These are phyloP conservation scores for Ceratobasidium sp. DNA, from an alignment of 1,284 basidiomycete genomes.

Conservation along the genomic window DNA sequence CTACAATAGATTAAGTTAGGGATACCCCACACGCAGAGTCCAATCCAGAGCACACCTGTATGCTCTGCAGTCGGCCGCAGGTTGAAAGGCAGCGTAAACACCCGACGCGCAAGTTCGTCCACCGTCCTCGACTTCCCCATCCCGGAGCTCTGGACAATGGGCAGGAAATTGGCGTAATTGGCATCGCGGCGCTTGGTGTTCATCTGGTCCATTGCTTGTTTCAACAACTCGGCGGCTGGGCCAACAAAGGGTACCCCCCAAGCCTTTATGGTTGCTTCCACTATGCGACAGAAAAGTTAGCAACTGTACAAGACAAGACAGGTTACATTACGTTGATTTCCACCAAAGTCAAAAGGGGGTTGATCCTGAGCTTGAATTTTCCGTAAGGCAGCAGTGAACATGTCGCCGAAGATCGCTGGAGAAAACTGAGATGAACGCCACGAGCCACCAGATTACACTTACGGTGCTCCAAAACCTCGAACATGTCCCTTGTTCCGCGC, in stretches of 20 bases:
- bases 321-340: neutral
- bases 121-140: constrained; percentile 9
- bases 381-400: neutral
- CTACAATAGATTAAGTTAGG: neutral
- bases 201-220: neutral
- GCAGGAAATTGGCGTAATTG: constrained; percentile 6
- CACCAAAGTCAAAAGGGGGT: neutral
- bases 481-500: neutral
- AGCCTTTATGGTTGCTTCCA: neutral
- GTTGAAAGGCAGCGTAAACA: constrained; percentile 7
- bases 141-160: constrained; percentile 23
- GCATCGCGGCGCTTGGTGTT: neutral
- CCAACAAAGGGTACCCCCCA: neutral
- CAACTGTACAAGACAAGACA: no score
- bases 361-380: neutral
- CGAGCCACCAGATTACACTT: neutral
- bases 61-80: neutral
- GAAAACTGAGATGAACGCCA: neutral
- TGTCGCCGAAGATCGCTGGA: neutral
- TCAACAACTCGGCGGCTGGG: neutral
- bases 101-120: neutral
- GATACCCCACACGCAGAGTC: neutral
- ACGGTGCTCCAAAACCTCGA: neutral
- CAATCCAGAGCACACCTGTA: neutral
- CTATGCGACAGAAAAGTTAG: neutral